phyloP scores from a whole-genome alignment of 306 rosid species.

The Geum urbanum region DNA sequence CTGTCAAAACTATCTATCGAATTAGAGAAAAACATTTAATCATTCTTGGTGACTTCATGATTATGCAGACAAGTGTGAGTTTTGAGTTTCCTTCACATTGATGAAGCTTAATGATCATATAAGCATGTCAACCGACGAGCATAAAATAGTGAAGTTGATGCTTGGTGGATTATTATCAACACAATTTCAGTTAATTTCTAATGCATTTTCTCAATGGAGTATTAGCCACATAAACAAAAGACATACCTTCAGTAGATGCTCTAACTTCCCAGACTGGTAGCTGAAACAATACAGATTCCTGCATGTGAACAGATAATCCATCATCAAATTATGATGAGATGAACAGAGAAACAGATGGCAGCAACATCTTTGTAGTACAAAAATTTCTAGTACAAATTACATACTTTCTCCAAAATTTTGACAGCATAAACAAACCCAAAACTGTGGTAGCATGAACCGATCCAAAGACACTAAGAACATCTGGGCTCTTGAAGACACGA shows the following conservation, averaged over 20 bases:
- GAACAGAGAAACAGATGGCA: background rate
- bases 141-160: too few relatives aligned
- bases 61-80: background rate
- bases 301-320: conserved; percentile 17
- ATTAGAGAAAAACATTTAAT: background rate
- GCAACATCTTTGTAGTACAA: background rate
- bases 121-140: background rate
- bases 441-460: background rate
- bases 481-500: background rate
- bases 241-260: conserved; percentile 95
- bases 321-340: conserved; percentile 3
- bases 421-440: background rate
- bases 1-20: background rate
- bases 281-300: conserved; percentile 99
- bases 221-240: conserved; percentile 3
- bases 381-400: background rate
- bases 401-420: background rate
- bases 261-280: conserved; percentile 87
- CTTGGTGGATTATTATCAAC: too few relatives aligned
- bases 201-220: background rate
- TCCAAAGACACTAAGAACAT: background rate
- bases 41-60: background rate
- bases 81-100: background rate
- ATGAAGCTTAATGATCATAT: background rate
- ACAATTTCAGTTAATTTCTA: background rate